These are phyloP conservation scores for Fusarium odoratissimum DNA, from an alignment of 2,329 filamentous ascomycete species.

Conservation along the genomic window DNA sequence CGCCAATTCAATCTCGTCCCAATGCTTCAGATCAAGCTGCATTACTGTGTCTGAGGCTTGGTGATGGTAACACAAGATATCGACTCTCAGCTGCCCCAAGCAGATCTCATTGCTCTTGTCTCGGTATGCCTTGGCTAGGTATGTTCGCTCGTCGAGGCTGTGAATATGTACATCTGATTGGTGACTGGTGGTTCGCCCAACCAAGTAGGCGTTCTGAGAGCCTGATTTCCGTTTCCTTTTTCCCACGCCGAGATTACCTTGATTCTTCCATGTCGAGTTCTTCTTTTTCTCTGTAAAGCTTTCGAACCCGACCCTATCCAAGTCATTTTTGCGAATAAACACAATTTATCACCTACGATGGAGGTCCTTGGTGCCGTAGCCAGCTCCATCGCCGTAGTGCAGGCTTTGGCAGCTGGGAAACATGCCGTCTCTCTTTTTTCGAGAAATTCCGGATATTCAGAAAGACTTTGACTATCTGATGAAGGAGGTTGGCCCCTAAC, in stretches of 20 bases:
- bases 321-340: not conserved
- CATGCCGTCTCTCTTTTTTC: slow-evolving; percentile 6
- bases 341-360: not conserved
- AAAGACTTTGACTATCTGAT: slow-evolving; percentile 15
- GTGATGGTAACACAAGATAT: not conserved
- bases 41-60: not conserved
- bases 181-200: not conserved
- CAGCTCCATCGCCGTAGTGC: slow-evolving; percentile 23
- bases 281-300: not conserved
- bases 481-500: not conserved
- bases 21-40: not conserved
- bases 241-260: not conserved
- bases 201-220: not conserved
- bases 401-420: slow-evolving; percentile 15
- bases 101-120: not conserved
- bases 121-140: not conserved
- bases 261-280: not conserved
- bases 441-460: slow-evolving; percentile 18
- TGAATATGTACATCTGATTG: slow-evolving; percentile 7
- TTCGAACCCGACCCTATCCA: rapidly evolving
- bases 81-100: not conserved
- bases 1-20: not conserved
- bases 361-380: slow-evolving; percentile 24
- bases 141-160: not conserved
- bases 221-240: not conserved